Conservation (phyloP, 257 asterid species). For the Avicennia marina region DNA sequence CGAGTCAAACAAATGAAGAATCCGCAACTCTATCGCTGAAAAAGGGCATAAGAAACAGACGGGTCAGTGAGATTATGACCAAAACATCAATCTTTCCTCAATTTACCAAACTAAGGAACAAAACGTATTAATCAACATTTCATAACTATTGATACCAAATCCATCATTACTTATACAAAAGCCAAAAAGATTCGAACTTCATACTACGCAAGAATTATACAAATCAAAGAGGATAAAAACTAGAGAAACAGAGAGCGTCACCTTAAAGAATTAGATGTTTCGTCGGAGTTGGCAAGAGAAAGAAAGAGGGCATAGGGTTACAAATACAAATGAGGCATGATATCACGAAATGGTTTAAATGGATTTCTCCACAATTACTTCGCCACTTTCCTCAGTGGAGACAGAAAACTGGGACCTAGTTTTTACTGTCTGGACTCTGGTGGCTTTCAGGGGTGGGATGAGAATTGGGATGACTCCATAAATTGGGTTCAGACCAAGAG, state of each 20-base stretch:
- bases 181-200: conserved; percentile 9
- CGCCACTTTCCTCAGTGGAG: too few species aligned
- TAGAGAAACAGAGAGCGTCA: conserved; percentile 6
- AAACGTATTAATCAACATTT: background rate
- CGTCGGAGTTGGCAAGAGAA: too few species aligned
- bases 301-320: background rate
- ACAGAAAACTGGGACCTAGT: too few species aligned
- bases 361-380: too few species aligned
- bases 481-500: background rate
- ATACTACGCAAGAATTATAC: conserved; percentile 3
- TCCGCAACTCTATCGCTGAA: conserved; percentile 14
- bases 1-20: conserved; percentile 14
- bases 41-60: conserved; percentile 10
- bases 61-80: conserved; percentile 2
- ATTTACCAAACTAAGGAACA: conserved; percentile 11
- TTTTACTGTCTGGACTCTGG: too few species aligned
- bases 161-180: conserved; percentile 10
- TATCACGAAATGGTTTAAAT: background rate
- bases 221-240: background rate
- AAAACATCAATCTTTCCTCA: conserved; percentile 3
- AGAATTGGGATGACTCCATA: too few species aligned
- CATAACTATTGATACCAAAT: background rate
- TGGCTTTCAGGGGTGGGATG: too few species aligned
- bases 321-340: background rate
- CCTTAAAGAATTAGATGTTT: too few species aligned